Conservation (phyloP, 2,329 filamentous ascomycete species). For the Trichophyton schoenleinii region DNA sequence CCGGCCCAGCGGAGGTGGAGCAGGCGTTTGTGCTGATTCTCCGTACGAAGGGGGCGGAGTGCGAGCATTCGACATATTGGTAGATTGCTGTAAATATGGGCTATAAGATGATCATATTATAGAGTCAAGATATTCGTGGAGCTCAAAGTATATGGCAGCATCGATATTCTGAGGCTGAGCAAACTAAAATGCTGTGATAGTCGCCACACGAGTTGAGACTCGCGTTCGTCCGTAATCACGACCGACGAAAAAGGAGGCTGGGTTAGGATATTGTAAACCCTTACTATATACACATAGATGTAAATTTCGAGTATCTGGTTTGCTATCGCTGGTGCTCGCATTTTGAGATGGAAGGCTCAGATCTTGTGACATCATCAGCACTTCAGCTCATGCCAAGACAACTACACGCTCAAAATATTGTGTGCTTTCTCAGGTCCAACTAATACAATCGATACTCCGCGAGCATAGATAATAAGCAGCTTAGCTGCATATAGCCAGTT, state of each 20-base stretch:
- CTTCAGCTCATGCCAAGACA: neutral
- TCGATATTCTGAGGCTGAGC: neutral
- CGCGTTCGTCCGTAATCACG: neutral
- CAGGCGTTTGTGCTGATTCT: conserved; percentile 1
- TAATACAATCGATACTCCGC: too few relatives aligned
- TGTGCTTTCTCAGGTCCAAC: too few relatives aligned
- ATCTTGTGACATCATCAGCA: neutral
- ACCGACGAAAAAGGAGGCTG: neutral
- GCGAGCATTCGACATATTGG: neutral
- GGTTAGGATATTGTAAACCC: neutral
- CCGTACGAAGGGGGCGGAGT: conserved; percentile 9
- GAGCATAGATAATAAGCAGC: too few relatives aligned
- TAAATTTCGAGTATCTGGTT: neutral
- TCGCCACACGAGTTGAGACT: neutral
- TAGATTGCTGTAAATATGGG: neutral
- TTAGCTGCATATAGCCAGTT: too few relatives aligned
- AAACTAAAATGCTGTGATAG: neutral
- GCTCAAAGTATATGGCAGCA: neutral
- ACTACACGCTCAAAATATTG: neutral
- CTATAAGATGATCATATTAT: neutral
- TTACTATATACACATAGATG: neutral
- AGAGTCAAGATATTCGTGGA: neutral
- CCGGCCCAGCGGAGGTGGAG: neutral
- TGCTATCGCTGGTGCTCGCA: neutral
- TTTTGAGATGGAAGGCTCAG: neutral